Evolutionary conservation across 129 eudicot species (phyloP).

Genomic region (Cynara cardunculus): DNA sequence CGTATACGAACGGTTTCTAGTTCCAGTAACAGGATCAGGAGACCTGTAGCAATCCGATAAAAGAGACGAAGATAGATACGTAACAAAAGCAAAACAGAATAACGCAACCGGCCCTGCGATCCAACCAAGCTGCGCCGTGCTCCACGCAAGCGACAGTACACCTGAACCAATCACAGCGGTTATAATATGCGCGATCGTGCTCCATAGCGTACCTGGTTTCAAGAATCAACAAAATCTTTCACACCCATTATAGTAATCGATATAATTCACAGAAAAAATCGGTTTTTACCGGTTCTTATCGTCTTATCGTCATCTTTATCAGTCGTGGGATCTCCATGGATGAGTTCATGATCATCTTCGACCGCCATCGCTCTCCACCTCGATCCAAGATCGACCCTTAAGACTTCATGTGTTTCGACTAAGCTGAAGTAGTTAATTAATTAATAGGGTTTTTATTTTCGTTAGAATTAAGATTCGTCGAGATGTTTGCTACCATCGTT

Average conservation of each 20-base stretch:
- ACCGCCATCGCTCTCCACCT: slow-evolving; percentile 15
- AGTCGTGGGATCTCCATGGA: neutral
- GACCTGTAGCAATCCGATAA: slow-evolving; percentile 61
- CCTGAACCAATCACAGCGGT: slow-evolving; percentile 73
- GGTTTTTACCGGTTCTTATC: slow-evolving; percentile 30
- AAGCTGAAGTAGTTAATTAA: neutral
- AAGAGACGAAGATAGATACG: slow-evolving; percentile 38
- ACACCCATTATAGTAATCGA: neutral
- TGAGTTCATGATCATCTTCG: slow-evolving; percentile 6
- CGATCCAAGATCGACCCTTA: neutral
- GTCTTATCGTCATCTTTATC: slow-evolving; percentile 13
- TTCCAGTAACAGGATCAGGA: slow-evolving; percentile 54
- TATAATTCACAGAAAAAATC: neutral
- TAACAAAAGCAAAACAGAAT: slow-evolving; percentile 40
- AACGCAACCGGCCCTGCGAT: slow-evolving; percentile 47
- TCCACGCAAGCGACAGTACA: slow-evolving; percentile 69
- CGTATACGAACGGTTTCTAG: slow-evolving; percentile 44
- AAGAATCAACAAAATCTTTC: neutral
- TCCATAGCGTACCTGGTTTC: slow-evolving; percentile 51
- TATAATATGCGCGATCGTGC: slow-evolving; percentile 54
- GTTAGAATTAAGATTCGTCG: neutral
- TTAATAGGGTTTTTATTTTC: neutral
- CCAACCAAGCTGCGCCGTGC: slow-evolving; percentile 69
- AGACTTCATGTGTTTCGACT: neutral
- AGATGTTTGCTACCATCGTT: neutral